Conservation (phyloP, 2,329 filamentous ascomycete species). For the Boeremia exigua region DNA sequence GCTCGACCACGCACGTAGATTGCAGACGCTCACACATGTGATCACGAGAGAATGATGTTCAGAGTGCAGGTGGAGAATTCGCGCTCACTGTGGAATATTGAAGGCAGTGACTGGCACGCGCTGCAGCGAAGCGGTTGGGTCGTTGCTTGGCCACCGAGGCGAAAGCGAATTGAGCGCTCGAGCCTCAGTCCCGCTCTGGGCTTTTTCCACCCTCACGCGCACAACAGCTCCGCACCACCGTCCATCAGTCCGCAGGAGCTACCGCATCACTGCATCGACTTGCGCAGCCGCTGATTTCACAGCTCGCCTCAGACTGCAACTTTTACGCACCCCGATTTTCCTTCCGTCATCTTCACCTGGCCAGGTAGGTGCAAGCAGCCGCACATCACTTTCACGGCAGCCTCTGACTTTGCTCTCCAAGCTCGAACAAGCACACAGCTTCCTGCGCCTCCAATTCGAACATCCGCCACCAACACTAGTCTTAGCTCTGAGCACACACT, state of each 20-base stretch:
- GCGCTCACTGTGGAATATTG: no score
- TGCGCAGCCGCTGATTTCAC: conserved; percentile 6
- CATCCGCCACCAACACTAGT: background rate
- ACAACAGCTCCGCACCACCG: conserved; percentile 13
- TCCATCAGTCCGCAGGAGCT: conserved; percentile 11
- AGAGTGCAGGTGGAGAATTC: no score
- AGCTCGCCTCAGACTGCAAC: conserved; percentile 6
- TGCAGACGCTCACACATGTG: no score
- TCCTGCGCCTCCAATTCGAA: conserved; percentile 11
- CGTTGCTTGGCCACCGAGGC: conserved; percentile 16
- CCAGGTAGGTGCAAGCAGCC: conserved; percentile 23
- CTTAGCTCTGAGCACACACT: conserved; percentile 16
- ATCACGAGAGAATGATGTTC: no score
- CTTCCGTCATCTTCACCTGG: conserved; percentile 19
- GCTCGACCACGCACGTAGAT: no score
- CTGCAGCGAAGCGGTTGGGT: conserved; percentile 1
- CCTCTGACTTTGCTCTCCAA: conserved; percentile 10
- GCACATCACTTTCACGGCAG: conserved; percentile 9
- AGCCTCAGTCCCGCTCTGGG: conserved; percentile 2
- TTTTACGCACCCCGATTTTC: conserved; percentile 13
- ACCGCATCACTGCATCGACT: conserved; percentile 9
- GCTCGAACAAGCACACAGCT: conserved; percentile 14
- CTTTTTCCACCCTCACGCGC: conserved; percentile 15
- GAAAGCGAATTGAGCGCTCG: conserved; percentile 8
- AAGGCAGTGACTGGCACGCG: background rate